phyloP scores from a whole-genome alignment of 768 basidiomycete species.

The Leccinum barrowsii region DNA sequence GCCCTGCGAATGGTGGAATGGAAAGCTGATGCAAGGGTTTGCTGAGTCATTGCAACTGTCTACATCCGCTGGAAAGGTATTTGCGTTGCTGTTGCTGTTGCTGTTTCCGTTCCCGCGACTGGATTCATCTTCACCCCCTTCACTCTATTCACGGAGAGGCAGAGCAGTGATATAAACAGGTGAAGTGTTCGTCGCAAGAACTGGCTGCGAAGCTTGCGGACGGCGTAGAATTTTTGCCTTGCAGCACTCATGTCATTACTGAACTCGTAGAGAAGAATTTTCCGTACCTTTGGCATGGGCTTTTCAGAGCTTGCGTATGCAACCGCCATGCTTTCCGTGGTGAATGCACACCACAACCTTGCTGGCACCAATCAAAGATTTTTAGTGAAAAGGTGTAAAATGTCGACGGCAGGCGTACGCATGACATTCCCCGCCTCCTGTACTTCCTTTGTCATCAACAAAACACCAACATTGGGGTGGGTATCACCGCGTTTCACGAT shows the following conservation, averaged over 20 bases:
- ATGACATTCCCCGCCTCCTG: constrained; percentile 25
- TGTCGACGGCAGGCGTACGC: constrained; percentile 21
- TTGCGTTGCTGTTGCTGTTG: background rate
- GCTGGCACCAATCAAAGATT: constrained; percentile 34
- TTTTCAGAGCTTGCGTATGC: constrained; percentile 57
- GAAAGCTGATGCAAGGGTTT: constrained; percentile 10
- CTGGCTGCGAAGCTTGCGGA: constrained; percentile 10
- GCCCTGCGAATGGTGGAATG: constrained; percentile 17
- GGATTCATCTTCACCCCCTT: background rate
- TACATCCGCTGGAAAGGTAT: background rate
- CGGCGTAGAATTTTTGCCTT: constrained; percentile 37
- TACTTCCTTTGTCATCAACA: constrained; percentile 54
- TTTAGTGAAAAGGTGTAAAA: background rate
- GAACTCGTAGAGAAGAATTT: background rate
- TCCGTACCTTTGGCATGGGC: constrained; percentile 55
- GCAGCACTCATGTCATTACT: background rate
- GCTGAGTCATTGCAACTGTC: background rate
- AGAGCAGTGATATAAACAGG: constrained; percentile 59
- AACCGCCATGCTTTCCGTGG: constrained; percentile 78
- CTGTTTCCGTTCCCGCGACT: background rate
- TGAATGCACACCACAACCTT: constrained; percentile 81
- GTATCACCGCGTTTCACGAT: constrained; percentile 37
- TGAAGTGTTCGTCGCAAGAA: constrained; percentile 25
- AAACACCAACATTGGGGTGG: constrained; percentile 55
- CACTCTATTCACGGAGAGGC: constrained; percentile 28